Base-by-base conservation (phyloP, 129 eudicot species). In the Ambrosia artemisiifolia region DNA sequence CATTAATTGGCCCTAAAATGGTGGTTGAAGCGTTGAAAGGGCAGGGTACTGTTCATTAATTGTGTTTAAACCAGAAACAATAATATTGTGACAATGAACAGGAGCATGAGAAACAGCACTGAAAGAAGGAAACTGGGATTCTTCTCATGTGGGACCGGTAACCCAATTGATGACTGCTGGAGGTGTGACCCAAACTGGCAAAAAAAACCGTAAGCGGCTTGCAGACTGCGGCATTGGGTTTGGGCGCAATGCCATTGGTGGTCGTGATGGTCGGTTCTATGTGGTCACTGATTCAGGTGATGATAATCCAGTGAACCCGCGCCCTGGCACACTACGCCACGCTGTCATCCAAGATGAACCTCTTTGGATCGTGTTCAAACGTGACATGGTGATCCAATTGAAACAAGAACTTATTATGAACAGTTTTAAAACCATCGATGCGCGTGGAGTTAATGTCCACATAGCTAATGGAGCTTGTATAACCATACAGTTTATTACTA, bases 141-240 rank as follows among this genome's bases (percentile, higher is more conserved):
- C 70, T 83, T 91, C 65, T 91, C 97, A 24, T 88, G 97, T 65
- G 97, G 91, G 49, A 92, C 89, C 1, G 97, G 97, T 3, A 92
- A 92, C 50, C 97, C 97, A 1, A 88, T 92, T 14, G 97, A 92
- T 33, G 97, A 92, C 59, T 92, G 97, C 83, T 92, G 97, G 97
- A 82, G 96, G 10, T 92, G 96, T 69, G 96, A 92, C 78, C 83
- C 87, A 2, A 85, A 92, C 69, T 92, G 97, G 97, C 94, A 85
- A 1, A 82, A 82, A 65, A 55, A 92, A 92, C 83, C 94, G 97
- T 47, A 88, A 92, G 80, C 86, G 97, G 10, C 86, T 92, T 9
- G 97, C 97, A 20, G 94, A 92, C 76, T 92, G 97, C 34, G 96
- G 91, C 63, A 92, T 92, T 55, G 97, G 97, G 28, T 92, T 92